phyloP scores from a whole-genome alignment of 225 moss, liverwort and hornwort genomes.

The Straminergon stramineum region DNA sequence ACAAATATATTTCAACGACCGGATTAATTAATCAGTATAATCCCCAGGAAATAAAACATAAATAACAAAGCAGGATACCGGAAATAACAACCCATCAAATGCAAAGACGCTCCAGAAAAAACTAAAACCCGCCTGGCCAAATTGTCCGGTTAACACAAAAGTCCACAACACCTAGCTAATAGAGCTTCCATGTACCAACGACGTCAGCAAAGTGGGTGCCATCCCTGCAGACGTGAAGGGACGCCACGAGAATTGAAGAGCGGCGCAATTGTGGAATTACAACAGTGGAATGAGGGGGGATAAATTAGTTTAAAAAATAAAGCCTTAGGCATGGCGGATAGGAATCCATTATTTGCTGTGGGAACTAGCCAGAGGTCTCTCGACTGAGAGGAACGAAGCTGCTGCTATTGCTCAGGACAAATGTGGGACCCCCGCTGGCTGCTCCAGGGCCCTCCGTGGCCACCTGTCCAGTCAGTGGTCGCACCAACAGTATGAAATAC shows the following conservation, averaged over 20 bases:
- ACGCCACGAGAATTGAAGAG: not conserved
- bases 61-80: too few relatives aligned
- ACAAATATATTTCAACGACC: too few relatives aligned
- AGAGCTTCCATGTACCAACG: too few relatives aligned
- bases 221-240: not conserved
- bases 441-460: not conserved
- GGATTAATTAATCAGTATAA: too few relatives aligned
- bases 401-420: slow-evolving; percentile 13
- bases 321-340: slow-evolving; percentile 58
- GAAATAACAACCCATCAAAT: too few relatives aligned
- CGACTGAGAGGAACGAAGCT: not conserved
- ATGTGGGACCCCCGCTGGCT: not conserved
- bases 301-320: slow-evolving; percentile 28
- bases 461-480: not conserved
- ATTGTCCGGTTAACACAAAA: too few relatives aligned
- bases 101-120: too few relatives aligned
- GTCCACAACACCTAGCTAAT: too few relatives aligned
- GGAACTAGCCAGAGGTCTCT: slow-evolving; percentile 47
- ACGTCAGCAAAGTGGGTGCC: not conserved
- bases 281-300: not conserved
- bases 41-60: too few relatives aligned
- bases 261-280: not conserved
- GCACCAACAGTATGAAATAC: slow-evolving; percentile 7
- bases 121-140: too few relatives aligned
- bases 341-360: slow-evolving; percentile 50